Evolutionary conservation across 768 basidiomycete genomes (phyloP).

Genomic region (Xerocomellus amylosporus): DNA sequence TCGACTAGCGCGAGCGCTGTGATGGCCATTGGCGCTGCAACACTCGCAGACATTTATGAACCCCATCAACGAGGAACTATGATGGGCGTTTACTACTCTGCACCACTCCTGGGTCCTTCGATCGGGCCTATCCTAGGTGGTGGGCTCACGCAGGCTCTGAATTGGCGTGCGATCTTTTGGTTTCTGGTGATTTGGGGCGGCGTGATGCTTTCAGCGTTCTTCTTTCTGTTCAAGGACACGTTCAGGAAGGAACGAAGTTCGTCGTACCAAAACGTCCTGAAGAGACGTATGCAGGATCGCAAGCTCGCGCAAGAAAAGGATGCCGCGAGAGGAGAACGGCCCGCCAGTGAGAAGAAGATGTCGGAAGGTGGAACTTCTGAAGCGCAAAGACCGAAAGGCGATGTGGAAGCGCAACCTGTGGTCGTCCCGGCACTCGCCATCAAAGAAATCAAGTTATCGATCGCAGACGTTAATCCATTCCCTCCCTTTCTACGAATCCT

Average conservation of each 20-base stretch:
- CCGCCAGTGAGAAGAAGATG: constrained; percentile 4
- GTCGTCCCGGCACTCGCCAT: constrained; percentile 10
- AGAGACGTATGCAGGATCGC: constrained; percentile 35
- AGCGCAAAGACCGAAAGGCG: constrained; percentile 11
- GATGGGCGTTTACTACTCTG: constrained; percentile 81
- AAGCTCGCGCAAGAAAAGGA: constrained; percentile 17
- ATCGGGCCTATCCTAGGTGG: constrained; percentile 73
- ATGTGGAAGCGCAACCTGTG: constrained; percentile 25
- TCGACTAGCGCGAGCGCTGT: constrained; percentile 58
- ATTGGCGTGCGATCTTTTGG: constrained; percentile 86
- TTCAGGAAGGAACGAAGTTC: constrained; percentile 82
- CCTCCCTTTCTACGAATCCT: constrained; percentile 60
- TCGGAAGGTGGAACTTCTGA: background rate
- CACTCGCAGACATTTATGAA: constrained; percentile 78
- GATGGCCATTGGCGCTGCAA: constrained; percentile 65
- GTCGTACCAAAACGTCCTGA: constrained; percentile 68
- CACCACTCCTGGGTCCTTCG: constrained; percentile 72
- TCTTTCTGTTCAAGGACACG: constrained; percentile 78
- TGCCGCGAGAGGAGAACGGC: constrained; percentile 1
- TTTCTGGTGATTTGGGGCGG: constrained; percentile 70
- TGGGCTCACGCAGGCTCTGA: constrained; percentile 58
- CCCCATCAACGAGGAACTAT: constrained; percentile 70
- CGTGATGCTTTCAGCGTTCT: constrained; percentile 51
- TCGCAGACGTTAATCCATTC: constrained; percentile 72
- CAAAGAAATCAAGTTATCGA: constrained; percentile 49